A percentile compares a stretch with the other conserved stretches of the same genome.
phyloP scores from a whole-genome alignment of 208 protist species.

The Leptomonas seymouri region DNA sequence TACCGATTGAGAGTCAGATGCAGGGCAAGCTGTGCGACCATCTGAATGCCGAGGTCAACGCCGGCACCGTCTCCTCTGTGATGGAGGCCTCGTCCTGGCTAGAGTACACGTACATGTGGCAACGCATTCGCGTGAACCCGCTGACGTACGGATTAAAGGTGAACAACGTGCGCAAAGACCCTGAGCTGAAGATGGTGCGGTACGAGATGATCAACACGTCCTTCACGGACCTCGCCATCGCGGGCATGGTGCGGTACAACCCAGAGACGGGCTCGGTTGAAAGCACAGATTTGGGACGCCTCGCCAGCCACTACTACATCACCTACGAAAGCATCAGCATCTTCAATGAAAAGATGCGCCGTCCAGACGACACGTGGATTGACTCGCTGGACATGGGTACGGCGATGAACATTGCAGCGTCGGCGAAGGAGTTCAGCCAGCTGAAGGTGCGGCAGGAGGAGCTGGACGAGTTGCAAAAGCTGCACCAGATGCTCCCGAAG shows the following conservation, averaged over 20 bases:
- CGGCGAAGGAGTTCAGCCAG: conserved; percentile 97
- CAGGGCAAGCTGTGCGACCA: conserved; percentile 95
- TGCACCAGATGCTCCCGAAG: conserved; percentile 69
- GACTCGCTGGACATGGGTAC: conserved; percentile 90
- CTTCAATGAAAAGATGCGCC: conserved; percentile 94
- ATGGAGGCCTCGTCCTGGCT: conserved; percentile 96
- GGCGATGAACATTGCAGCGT: conserved; percentile 92
- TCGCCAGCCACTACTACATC: conserved; percentile 99
- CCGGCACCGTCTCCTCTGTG: conserved; percentile 97
- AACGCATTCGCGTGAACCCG: conserved; percentile 97
- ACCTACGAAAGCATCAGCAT: conserved; percentile 94
- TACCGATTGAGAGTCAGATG: conserved; percentile 98
- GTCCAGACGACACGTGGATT: conserved; percentile 85
- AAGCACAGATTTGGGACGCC: conserved; percentile 95
- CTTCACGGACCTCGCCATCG: conserved; percentile 93
- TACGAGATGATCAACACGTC: conserved; percentile 96
- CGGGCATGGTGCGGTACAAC: conserved; percentile 97
- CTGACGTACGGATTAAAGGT: conserved; percentile 95
- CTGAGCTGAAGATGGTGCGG: conserved; percentile 85
- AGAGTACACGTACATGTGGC: conserved; percentile 98
- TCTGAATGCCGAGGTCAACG: conserved; percentile 98
- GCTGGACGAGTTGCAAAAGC: conserved; percentile 91
- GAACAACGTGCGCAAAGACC: conserved; percentile 93
- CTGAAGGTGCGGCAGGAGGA: conserved; percentile 97
- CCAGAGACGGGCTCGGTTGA: conserved; percentile 95